phyloP scores from a whole-genome alignment of 176 grass and related monocot species.

The Carex parvula region DNA sequence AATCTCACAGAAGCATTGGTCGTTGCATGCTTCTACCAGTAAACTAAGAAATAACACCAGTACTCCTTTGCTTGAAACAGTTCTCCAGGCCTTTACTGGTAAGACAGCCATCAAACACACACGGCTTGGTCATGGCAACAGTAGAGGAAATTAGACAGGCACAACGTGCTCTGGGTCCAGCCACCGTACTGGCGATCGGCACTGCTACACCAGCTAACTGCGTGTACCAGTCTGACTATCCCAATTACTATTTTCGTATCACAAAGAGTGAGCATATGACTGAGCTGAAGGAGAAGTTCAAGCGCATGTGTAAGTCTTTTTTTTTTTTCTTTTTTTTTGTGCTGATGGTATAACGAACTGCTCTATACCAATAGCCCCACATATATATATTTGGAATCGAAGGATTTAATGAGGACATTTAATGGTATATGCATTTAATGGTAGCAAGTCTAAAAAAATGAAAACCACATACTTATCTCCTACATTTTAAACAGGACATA shows the following conservation, averaged over 20 bases:
- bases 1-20: not conserved
- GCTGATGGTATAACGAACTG: too few species aligned
- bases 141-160: constrained; percentile 32
- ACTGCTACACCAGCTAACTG: constrained; percentile 25
- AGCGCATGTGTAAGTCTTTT: constrained; percentile 33
- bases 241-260: constrained; percentile 29
- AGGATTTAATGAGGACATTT: too few species aligned
- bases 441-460: too few species aligned
- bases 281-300: constrained; percentile 31
- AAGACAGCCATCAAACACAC: not conserved
- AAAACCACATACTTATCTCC: too few species aligned
- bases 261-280: constrained; percentile 33
- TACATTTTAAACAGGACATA: too few species aligned
- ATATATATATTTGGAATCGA: too few species aligned
- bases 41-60: not conserved
- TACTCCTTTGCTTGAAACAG: not conserved
- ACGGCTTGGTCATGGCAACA: not conserved
- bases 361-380: too few species aligned
- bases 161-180: constrained; percentile 26
- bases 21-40: not conserved
- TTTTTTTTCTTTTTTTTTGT: not conserved
- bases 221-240: constrained; percentile 20
- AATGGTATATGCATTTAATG: not conserved
- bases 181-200: constrained; percentile 28
- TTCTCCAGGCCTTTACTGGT: not conserved